Conservation (phyloP, 108 stramenopile species). For the Pseudonitzschia multistriata region DNA sequence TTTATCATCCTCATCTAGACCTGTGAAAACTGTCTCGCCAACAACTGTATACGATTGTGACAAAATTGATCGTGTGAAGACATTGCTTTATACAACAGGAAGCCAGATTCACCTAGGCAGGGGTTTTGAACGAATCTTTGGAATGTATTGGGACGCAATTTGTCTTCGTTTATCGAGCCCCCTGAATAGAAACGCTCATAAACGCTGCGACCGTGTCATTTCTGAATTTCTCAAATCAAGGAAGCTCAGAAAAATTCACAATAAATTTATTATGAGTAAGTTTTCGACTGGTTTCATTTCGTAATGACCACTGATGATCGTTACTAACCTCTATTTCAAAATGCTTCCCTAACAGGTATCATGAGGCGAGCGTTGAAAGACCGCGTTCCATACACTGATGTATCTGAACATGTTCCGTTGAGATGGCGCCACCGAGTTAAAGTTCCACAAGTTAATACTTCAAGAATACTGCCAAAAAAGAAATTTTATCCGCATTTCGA, state of each 20-base stretch:
- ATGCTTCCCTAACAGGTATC: conserved; percentile 20
- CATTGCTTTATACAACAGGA: conserved; percentile 31
- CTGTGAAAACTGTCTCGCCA: neutral
- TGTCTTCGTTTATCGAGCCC: conserved; percentile 31
- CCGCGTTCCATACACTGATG: conserved; percentile 14
- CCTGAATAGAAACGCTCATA: conserved; percentile 7
- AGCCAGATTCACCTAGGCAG: conserved; percentile 35
- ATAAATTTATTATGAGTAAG: conserved; percentile 70
- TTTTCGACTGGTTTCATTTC: neutral
- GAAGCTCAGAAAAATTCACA: conserved; percentile 69
- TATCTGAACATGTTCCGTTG: conserved; percentile 15
- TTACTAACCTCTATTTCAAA: neutral
- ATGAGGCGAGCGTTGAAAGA: conserved; percentile 32
- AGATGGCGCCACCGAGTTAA: conserved; percentile 18
- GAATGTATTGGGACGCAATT: conserved; percentile 75
- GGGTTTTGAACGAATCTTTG: conserved; percentile 54
- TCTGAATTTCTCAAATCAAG: conserved; percentile 55
- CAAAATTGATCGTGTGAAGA: conserved; percentile 32
- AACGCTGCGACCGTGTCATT: conserved; percentile 38
- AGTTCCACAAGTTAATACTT: neutral
- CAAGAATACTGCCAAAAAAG: neutral
- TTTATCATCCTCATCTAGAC: neutral
- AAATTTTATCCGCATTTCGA: neutral
- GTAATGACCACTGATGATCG: neutral
- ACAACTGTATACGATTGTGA: conserved; percentile 4